Evolutionary conservation across 2,329 filamentous ascomycete genomes (phyloP).

Genomic region (Didymella glomerata): DNA sequence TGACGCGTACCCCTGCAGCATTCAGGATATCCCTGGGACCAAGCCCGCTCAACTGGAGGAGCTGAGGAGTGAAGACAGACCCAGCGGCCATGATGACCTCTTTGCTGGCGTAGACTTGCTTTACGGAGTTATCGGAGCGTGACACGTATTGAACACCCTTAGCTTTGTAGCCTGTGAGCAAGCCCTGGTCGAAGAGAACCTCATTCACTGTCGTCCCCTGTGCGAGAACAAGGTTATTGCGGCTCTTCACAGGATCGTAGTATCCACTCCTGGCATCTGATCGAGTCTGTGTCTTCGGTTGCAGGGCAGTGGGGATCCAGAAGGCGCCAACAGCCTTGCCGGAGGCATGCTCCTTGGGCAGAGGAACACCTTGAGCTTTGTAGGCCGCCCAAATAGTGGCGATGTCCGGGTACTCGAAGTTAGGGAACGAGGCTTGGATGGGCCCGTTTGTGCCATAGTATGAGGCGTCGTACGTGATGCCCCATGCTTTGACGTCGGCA

Average conservation of each 20-base stretch:
- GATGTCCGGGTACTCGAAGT: slow-evolving; percentile 36
- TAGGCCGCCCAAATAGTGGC: slow-evolving; percentile 34
- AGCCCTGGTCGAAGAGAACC: slow-evolving; percentile 32
- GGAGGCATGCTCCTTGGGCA: slow-evolving; percentile 38
- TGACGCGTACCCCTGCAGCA: slow-evolving; percentile 37
- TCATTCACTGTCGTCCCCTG: slow-evolving; percentile 38
- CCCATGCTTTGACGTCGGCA: slow-evolving; percentile 28
- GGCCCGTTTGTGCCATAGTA: slow-evolving; percentile 38
- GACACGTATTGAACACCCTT: slow-evolving; percentile 36
- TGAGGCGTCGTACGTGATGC: slow-evolving; percentile 37
- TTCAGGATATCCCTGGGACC: slow-evolving; percentile 36
- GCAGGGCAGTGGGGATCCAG: slow-evolving; percentile 41
- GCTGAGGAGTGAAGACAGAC: slow-evolving; percentile 64
- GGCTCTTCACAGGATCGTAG: slow-evolving; percentile 35
- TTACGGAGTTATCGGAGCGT: slow-evolving; percentile 27
- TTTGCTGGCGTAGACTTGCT: slow-evolving; percentile 32
- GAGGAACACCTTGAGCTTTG: slow-evolving; percentile 28
- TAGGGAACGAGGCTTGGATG: slow-evolving; percentile 37
- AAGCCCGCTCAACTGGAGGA: slow-evolving; percentile 51
- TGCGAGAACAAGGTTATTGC: slow-evolving; percentile 34
- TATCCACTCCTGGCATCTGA: slow-evolving; percentile 46
- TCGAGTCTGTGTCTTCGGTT: slow-evolving; percentile 41
- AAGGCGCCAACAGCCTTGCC: slow-evolving; percentile 41
- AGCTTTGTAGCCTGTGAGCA: slow-evolving; percentile 27
- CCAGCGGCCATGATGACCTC: slow-evolving; percentile 70